Percentiles rank a stretch among this genome's conserved stretches.
These are phyloP conservation scores for Hsuehochloa calcarea DNA, from an alignment of 176 grass and related monocot genomes.

Conservation along the genomic window DNA sequence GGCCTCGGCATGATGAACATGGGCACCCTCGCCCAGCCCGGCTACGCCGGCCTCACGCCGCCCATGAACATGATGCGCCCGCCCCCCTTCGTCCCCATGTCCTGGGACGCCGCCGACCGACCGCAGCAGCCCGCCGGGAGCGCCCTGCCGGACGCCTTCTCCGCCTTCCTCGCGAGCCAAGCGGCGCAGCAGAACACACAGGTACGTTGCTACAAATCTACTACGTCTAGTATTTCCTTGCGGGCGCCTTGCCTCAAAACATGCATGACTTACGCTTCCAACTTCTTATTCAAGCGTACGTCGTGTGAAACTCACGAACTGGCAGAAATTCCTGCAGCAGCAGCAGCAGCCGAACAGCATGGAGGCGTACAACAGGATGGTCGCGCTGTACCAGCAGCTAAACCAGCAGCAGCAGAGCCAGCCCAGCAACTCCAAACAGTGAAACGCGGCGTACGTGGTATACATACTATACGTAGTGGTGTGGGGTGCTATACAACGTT, in stretches of 20 bases:
- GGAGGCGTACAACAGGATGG: constrained; percentile 77
- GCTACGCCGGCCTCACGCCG: constrained; percentile 41
- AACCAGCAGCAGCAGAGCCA: constrained; percentile 38
- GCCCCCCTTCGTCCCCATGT: constrained; percentile 33
- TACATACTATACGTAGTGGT: not conserved
- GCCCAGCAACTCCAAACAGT: constrained; percentile 44
- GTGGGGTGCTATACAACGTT: not conserved
- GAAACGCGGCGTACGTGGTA: not conserved
- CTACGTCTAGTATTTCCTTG: not conserved
- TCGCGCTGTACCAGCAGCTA: constrained; percentile 56
- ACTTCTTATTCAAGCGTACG: not conserved
- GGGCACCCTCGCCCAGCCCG: constrained; percentile 33
- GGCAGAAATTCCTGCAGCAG: constrained; percentile 20
- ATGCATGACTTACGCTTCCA: not conserved
- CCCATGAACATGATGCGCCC: constrained; percentile 54
- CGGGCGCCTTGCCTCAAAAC: not conserved
- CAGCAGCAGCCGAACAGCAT: constrained; percentile 50
- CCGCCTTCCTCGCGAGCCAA: constrained; percentile 59
- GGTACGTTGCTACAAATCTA: constrained; percentile 17
- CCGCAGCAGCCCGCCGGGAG: constrained; percentile 11
- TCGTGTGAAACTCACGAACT: not conserved
- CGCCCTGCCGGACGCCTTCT: constrained; percentile 46
- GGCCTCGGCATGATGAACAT: constrained; percentile 70
- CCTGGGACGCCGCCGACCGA: constrained; percentile 40
- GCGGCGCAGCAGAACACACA: constrained; percentile 50